A percentile compares a stretch with the other conserved stretches of the same genome.
phyloP scores from a whole-genome alignment of 2,329 filamentous ascomycete species.

The Bipolaris victoriae region DNA sequence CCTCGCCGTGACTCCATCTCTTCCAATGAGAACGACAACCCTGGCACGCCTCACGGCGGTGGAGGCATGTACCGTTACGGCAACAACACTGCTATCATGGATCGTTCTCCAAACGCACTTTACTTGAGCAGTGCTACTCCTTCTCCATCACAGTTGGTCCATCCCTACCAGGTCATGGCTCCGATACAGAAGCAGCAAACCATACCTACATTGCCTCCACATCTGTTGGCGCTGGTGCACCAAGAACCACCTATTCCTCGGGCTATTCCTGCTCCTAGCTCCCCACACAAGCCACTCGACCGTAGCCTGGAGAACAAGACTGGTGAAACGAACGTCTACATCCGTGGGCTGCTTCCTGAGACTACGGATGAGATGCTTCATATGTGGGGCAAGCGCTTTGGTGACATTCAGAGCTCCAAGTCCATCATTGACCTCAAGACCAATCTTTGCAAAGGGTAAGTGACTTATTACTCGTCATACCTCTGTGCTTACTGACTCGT shows the following conservation, averaged over 20 bases:
- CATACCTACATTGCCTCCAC: conserved; percentile 52
- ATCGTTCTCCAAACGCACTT: conserved; percentile 57
- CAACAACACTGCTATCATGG: conserved; percentile 55
- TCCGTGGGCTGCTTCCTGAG: conserved; percentile 91
- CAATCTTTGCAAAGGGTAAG: conserved; percentile 92
- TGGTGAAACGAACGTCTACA: conserved; percentile 97
- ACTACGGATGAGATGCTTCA: conserved; percentile 91
- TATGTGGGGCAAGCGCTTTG: conserved; percentile 84
- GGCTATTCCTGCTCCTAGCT: conserved; percentile 87
- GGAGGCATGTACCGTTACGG: conserved; percentile 54
- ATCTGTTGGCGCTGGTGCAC: conserved; percentile 56
- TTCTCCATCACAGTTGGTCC: conserved; percentile 56
- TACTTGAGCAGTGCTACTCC: conserved; percentile 58
- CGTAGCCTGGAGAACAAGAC: conserved; percentile 94
- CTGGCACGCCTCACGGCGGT: conserved; percentile 55
- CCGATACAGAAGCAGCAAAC: conserved; percentile 46
- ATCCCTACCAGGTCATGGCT: conserved; percentile 52
- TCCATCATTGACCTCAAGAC: conserved; percentile 96
- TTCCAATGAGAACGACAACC: conserved; percentile 60
- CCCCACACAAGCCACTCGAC: conserved; percentile 86
- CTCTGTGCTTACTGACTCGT: conserved; percentile 13
- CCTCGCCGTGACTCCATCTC: conserved; percentile 60
- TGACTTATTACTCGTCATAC: neutral
- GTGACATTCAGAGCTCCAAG: conserved; percentile 94
- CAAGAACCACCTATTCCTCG: conserved; percentile 83